Conservation (phyloP, 257 asterid genomes). For the Cynanchum wilfordii region DNA sequence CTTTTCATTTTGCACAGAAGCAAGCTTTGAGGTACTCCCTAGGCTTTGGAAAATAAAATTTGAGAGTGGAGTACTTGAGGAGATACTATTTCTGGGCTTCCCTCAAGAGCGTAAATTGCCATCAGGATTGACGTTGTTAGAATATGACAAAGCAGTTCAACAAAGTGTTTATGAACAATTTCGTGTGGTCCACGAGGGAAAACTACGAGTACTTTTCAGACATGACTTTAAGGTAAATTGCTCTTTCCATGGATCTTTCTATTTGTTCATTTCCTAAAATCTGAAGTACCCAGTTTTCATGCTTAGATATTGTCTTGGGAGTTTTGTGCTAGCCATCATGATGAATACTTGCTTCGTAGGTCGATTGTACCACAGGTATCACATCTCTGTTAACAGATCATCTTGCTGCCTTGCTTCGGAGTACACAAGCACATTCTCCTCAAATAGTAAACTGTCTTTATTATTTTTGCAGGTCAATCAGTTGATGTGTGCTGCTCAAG, state of each 20-base stretch:
- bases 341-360: constrained; percentile 41
- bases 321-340: constrained; percentile 50
- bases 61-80: constrained; percentile 48
- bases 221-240: constrained; percentile 58
- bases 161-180: constrained; percentile 40
- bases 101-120: constrained; percentile 35
- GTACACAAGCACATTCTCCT: not conserved
- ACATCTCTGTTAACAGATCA: not conserved
- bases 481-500: constrained; percentile 34
- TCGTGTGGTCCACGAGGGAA: constrained; percentile 55
- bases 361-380: constrained; percentile 50
- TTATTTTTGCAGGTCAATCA: constrained; percentile 38
- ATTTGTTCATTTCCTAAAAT: not conserved
- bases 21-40: constrained; percentile 45
- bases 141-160: constrained; percentile 42
- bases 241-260: not conserved
- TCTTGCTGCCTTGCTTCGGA: not conserved
- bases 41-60: constrained; percentile 44
- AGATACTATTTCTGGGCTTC: constrained; percentile 41
- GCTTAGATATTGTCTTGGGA: constrained; percentile 63
- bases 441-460: not conserved
- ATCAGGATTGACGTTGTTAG: constrained; percentile 37
- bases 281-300: not conserved
- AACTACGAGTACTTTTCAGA: constrained; percentile 47
- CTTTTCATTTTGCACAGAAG: constrained; percentile 36